phyloP scores from a whole-genome alignment of 768 basidiomycete species.

The Rhizopogon rudus region DNA sequence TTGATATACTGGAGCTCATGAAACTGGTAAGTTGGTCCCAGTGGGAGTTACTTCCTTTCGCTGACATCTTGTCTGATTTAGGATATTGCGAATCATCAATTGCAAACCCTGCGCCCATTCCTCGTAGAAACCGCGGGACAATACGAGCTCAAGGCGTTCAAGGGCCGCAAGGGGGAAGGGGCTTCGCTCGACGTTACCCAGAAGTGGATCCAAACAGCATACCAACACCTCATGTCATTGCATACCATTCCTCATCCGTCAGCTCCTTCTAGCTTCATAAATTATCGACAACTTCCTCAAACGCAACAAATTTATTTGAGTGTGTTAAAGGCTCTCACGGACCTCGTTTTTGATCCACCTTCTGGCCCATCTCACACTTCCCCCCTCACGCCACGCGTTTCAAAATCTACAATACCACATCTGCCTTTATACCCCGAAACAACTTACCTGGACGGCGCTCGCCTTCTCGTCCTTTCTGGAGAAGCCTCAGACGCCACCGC shows the following conservation, averaged over 20 bases:
- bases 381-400: conserved; percentile 25
- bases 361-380: conserved; percentile 25
- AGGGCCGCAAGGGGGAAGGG: conserved; percentile 43
- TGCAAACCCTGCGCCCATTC: conserved; percentile 89
- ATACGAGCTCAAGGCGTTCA: conserved; percentile 77
- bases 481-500: conserved; percentile 74
- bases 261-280: conserved; percentile 36
- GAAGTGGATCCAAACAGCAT: conserved; percentile 58
- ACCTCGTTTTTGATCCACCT: conserved; percentile 60
- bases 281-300: conserved; percentile 41
- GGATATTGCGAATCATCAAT: conserved; percentile 97
- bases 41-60: conserved; percentile 9
- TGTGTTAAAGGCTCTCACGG: conserved; percentile 54
- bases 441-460: conserved; percentile 70
- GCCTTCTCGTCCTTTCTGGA: conserved; percentile 57
- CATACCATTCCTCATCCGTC: conserved; percentile 40
- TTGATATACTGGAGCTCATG: conserved; percentile 93
- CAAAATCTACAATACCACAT: conserved; percentile 23
- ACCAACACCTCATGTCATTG: conserved; percentile 37
- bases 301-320: conserved; percentile 43
- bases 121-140: conserved; percentile 74
- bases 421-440: conserved; percentile 67
- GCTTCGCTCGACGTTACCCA: conserved; percentile 51
- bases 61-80: conserved; percentile 29
- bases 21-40: conserved; percentile 65